Evolutionary conservation across 306 rosid species (phyloP).

Genomic region (Pueraria montana): DNA sequence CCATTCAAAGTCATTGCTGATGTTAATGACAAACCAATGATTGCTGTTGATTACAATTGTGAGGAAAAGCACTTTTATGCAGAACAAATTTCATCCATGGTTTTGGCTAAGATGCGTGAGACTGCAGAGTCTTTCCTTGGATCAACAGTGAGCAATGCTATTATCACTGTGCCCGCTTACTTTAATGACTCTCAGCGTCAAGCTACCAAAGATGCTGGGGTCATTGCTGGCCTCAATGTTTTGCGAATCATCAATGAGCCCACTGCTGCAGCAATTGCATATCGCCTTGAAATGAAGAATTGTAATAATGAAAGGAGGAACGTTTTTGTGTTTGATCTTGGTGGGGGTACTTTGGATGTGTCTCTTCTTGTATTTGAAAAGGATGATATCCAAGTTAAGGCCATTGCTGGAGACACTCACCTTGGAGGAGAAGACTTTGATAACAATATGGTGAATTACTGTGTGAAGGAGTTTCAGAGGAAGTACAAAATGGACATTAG

Average conservation of each 20-base stretch:
- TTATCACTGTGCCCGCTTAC: conserved; percentile 45
- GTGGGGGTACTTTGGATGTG: conserved; percentile 49
- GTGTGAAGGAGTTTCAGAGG: conserved; percentile 6
- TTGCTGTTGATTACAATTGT: conserved; percentile 46
- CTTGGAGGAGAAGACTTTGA: conserved; percentile 47
- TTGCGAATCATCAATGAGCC: conserved; percentile 7
- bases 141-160: neutral
- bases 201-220: neutral
- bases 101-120: conserved; percentile 66
- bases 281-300: conserved; percentile 11
- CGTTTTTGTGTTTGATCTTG: conserved; percentile 35
- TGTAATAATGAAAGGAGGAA: neutral
- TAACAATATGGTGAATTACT: conserved; percentile 26
- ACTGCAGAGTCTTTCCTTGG: conserved; percentile 64
- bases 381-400: neutral
- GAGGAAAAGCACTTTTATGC: conserved; percentile 50
- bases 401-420: conserved; percentile 35
- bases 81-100: conserved; percentile 64
- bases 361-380: conserved; percentile 18
- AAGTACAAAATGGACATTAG: conserved; percentile 25
- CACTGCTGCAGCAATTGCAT: conserved; percentile 38
- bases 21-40: conserved; percentile 56
- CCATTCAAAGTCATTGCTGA: conserved; percentile 28
- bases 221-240: conserved; percentile 14
- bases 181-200: conserved; percentile 20